Evolutionary conservation across 257 asterid species (phyloP).

Genomic region (Jasminum sambac): DNA sequence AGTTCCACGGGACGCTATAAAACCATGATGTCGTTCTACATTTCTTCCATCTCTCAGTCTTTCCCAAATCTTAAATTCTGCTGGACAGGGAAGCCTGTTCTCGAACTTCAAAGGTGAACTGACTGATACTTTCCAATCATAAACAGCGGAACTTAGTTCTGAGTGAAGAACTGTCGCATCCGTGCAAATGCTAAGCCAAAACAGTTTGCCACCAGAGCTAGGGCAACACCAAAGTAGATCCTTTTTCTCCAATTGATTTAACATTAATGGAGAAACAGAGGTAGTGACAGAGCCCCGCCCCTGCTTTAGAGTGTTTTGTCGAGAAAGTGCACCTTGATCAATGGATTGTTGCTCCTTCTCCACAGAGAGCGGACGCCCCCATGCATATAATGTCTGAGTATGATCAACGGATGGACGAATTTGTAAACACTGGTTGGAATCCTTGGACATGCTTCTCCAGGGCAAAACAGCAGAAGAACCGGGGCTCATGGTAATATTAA

Average conservation of each 20-base stretch:
- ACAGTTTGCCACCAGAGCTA: slow-evolving; percentile 60
- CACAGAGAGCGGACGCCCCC: slow-evolving; percentile 81
- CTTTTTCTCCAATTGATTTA: slow-evolving; percentile 86
- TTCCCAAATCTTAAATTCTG: slow-evolving; percentile 78
- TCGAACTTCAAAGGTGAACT: slow-evolving; percentile 90
- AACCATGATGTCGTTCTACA: slow-evolving; percentile 77
- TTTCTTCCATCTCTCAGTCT: slow-evolving; percentile 67
- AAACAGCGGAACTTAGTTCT: slow-evolving; percentile 81
- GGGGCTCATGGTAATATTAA: slow-evolving; percentile 48
- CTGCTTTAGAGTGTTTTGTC: slow-evolving; percentile 65
- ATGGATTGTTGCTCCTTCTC: slow-evolving; percentile 71
- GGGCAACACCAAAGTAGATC: slow-evolving; percentile 89
- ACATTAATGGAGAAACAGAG: slow-evolving; percentile 57
- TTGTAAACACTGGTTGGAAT: slow-evolving; percentile 68
- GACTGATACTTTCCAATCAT: slow-evolving; percentile 94
- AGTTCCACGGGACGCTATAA: slow-evolving; percentile 74
- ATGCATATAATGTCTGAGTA: slow-evolving; percentile 60
- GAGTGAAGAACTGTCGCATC: slow-evolving; percentile 95
- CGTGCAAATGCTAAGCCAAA: slow-evolving; percentile 84
- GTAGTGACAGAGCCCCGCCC: slow-evolving; percentile 35
- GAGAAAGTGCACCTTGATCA: slow-evolving; percentile 64
- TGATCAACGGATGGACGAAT: slow-evolving; percentile 76
- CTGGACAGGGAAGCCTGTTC: slow-evolving; percentile 92
- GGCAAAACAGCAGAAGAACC: slow-evolving; percentile 71
- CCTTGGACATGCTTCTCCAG: slow-evolving; percentile 74